Percentiles rank a stretch among this genome's conserved stretches.
Evolutionary conservation across 768 basidiomycete species (phyloP).

Genomic region (Naganishia kalamii): DNA sequence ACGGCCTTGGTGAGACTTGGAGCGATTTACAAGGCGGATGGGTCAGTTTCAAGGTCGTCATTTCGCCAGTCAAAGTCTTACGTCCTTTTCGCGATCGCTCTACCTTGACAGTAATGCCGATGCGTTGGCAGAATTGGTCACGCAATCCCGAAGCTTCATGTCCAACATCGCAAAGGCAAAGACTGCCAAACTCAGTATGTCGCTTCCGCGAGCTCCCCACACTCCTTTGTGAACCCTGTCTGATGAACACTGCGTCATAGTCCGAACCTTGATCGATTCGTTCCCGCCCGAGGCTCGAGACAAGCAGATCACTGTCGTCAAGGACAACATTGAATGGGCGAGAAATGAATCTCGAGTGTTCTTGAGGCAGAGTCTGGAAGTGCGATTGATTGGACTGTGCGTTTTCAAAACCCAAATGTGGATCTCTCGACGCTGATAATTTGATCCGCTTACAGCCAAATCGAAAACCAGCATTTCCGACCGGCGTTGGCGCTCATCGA

Average conservation of each 20-base stretch:
- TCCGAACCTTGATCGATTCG: constrained; percentile 86
- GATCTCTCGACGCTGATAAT: neutral
- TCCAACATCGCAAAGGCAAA: constrained; percentile 94
- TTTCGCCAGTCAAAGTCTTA: neutral
- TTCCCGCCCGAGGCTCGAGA: constrained; percentile 70
- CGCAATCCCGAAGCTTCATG: constrained; percentile 75
- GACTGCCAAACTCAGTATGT: constrained; percentile 86
- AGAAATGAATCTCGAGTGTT: constrained; percentile 88
- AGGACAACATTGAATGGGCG: constrained; percentile 89
- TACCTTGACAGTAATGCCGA: constrained; percentile 62
- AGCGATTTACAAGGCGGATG: constrained; percentile 75
- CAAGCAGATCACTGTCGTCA: constrained; percentile 75
- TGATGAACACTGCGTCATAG: constrained; percentile 47
- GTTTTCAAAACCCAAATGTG: constrained; percentile 14
- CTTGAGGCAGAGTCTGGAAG: constrained; percentile 87
- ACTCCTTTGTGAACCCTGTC: neutral
- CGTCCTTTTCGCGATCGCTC: neutral
- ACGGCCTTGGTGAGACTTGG: constrained; percentile 76
- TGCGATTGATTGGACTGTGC: constrained; percentile 67
- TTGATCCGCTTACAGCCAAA: constrained; percentile 37
- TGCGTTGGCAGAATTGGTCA: constrained; percentile 79
- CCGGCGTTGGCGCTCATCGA: constrained; percentile 76
- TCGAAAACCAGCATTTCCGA: constrained; percentile 70
- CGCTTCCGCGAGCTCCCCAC: too few species aligned
- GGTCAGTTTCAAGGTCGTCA: constrained; percentile 51